Evolutionary conservation across 108 stramenopile species (phyloP).

Genomic region (Tribonema minus): DNA sequence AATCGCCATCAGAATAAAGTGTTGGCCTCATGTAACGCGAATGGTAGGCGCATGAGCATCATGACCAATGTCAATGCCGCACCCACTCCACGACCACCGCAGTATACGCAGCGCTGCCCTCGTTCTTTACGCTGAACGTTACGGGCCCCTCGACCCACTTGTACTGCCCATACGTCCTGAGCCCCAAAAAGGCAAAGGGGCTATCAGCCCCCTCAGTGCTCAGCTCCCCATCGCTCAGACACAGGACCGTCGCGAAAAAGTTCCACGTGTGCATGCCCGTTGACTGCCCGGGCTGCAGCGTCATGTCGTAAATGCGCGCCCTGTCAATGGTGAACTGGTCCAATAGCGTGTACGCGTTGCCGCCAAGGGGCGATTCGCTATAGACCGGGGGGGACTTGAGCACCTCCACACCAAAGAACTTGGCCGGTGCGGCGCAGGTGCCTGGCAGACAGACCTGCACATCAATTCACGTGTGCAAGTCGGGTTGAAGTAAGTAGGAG

Average conservation of each 20-base stretch:
- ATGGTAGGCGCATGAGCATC: no score
- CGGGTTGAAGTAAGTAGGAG: no score
- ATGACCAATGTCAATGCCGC: not conserved
- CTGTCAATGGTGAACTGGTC: conserved; percentile 7
- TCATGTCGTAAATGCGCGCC: conserved; percentile 38
- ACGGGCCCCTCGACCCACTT: conserved; percentile 39
- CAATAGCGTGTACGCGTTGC: conserved; percentile 17
- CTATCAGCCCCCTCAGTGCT: not conserved
- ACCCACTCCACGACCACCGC: conserved; percentile 40
- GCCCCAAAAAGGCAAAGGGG: conserved; percentile 4
- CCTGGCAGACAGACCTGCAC: conserved; percentile 12
- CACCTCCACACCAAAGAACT: conserved; percentile 37
- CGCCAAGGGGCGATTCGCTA: not conserved
- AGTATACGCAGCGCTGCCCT: conserved; percentile 5
- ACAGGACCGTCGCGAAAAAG: conserved; percentile 23
- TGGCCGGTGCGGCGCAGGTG: conserved; percentile 1
- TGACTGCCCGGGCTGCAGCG: conserved; percentile 15
- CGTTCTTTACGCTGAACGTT: conserved; percentile 5
- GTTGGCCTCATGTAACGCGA: no score
- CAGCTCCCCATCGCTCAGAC: conserved; percentile 15
- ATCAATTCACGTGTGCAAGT: no score
- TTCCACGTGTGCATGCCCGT: conserved; percentile 26
- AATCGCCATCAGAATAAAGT: no score
- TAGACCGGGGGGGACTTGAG: conserved; percentile 10
- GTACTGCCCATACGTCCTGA: conserved; percentile 7